Evolutionary conservation across 495 filamentous ascomycete species (phyloP), one percentile per base, ranked within the genome.

Genomic region (Amorphotheca resinae): DNA sequence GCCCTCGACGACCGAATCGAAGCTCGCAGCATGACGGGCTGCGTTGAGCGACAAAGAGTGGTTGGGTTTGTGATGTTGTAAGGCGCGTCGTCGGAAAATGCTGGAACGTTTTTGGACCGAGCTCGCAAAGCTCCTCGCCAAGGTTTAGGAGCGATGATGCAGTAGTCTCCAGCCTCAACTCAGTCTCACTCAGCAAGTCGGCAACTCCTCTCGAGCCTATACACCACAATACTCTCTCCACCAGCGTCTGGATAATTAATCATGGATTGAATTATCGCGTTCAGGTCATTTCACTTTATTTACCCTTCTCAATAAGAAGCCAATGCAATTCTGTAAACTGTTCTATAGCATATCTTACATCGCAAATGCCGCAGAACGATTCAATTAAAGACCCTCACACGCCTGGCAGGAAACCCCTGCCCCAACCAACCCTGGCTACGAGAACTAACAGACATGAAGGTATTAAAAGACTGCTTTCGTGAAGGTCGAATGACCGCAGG

Each of bases 11-110:
- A 69, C 60, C 66, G 69, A 63, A 80, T 55, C 61, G 77, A 77
- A 59, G 69, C 68, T 55, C 76, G 78, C 70, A 81, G 69, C 78
- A 82, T 81, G 65, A 66, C 67, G 68, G 59, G 68, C 68, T 74
- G 62, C 67, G 62, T 58, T 62, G 46, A 22, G 41, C 39, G 42
- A 45, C 38, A 59, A 62, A 53, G 59, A 55, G 59, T 52, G 54
- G 44, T 53, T 45, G 42, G 42, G 31, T 31, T 44, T 33, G 42
- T 44, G 41, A 33, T 44, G 48, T 33, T 50, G 41, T 23, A 14
- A 28, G 39, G 51, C 39, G 51, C 39, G 48, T 45, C 42, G 36
- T 42, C 18, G 35, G 16, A 41, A 42, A 50, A 50, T 5, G 4
- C 16, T 5, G 28, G 22, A 26, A 15, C 25, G 31, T 12, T 39